Conservation (phyloP, 164 flowering plant genomes). For the Chimonanthus praecox region DNA sequence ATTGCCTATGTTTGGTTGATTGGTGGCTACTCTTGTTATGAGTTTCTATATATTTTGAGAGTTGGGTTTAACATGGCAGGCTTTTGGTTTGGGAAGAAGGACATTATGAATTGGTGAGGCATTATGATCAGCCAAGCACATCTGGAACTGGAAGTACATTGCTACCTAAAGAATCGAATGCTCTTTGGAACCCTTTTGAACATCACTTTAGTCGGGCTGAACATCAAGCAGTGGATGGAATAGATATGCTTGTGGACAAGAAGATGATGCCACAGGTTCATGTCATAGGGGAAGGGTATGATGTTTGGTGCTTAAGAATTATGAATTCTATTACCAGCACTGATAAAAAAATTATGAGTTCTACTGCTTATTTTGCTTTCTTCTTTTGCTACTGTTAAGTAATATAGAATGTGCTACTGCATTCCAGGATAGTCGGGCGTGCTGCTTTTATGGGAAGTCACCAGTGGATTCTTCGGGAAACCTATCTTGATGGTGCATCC, state of each 20-base stretch:
- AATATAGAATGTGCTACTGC: background rate
- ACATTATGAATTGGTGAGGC: constrained; percentile 35
- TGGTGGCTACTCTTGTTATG: background rate
- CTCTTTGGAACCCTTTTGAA: constrained; percentile 23
- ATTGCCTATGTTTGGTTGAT: background rate
- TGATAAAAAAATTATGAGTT: background rate
- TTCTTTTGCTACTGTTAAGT: background rate
- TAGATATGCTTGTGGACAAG: constrained; percentile 41
- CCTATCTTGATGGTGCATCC: constrained; percentile 16
- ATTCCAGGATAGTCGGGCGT: constrained; percentile 60
- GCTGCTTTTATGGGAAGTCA: constrained; percentile 60
- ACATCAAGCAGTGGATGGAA: constrained; percentile 26
- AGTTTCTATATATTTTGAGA: constrained; percentile 7
- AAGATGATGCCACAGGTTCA: constrained; percentile 64
- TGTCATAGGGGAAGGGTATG: constrained; percentile 84
- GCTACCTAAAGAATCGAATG: constrained; percentile 38
- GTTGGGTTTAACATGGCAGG: constrained; percentile 32
- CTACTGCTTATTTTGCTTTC: background rate
- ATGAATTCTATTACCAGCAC: too few species aligned
- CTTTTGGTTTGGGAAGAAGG: constrained; percentile 88
- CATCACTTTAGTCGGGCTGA: constrained; percentile 21
- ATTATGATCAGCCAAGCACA: constrained; percentile 13
- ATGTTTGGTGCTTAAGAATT: background rate
- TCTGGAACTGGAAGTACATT: constrained; percentile 28
- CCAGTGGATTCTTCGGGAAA: constrained; percentile 55